Evolutionary conservation across 2,329 filamentous ascomycete genomes (phyloP).

Genomic region (Xylariales sp.): DNA sequence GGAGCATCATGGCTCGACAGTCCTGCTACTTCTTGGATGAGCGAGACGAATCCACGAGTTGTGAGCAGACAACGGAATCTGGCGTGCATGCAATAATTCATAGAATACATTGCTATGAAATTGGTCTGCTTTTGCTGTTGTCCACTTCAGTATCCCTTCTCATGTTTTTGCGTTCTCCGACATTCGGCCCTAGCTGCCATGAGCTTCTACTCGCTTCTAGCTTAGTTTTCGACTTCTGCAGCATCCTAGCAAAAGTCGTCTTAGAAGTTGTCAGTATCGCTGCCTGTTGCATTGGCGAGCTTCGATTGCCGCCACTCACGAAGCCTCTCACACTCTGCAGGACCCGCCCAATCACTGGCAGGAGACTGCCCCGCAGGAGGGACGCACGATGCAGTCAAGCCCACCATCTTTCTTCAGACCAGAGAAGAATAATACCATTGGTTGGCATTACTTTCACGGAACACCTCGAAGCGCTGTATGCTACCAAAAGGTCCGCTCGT

Average conservation of each 20-base stretch:
- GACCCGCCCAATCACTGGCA: slow-evolving; percentile 7
- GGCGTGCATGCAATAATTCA: neutral
- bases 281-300: slow-evolving; percentile 7
- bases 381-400: slow-evolving; percentile 3
- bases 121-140: too few species aligned
- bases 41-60: slow-evolving; percentile 4
- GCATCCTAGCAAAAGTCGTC: neutral
- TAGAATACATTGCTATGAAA: neutral
- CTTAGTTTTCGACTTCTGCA: neutral
- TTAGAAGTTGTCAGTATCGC: neutral
- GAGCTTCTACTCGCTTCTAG: too few species aligned
- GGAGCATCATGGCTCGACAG: neutral
- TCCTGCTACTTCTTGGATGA: neutral
- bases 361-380: neutral
- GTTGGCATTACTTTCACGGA: slow-evolving; percentile 11
- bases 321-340: slow-evolving; percentile 1
- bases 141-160: too few species aligned
- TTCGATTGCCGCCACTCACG: neutral
- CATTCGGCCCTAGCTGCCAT: too few species aligned
- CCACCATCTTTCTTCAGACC: slow-evolving; percentile 9
- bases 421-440: slow-evolving; percentile 15
- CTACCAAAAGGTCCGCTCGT: slow-evolving; percentile 11
- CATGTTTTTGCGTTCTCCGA: too few species aligned
- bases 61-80: neutral
- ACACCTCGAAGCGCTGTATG: slow-evolving; percentile 20